Conservation (phyloP, 805 yeast species). For the Ogataea populi-albae region DNA sequence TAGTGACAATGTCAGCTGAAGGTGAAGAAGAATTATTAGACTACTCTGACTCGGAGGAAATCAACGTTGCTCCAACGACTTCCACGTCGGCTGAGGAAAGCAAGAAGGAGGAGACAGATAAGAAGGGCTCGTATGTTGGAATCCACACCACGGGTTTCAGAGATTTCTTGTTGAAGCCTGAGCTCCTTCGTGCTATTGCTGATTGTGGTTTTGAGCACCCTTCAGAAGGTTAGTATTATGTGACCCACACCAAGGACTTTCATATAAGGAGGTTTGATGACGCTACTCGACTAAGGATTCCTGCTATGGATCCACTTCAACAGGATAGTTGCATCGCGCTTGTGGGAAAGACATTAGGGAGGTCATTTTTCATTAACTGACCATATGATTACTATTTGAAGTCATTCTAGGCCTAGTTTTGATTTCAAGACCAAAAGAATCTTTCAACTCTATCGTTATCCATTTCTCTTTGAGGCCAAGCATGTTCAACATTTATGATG, state of each 20-base stretch:
- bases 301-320: too few relatives aligned
- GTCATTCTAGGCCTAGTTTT: too few relatives aligned
- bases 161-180: conserved; percentile 95
- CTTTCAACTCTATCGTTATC: too few relatives aligned
- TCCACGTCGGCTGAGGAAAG: conserved; percentile 41
- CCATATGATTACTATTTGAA: too few relatives aligned
- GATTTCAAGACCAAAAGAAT: too few relatives aligned
- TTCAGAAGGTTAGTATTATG: conserved; percentile 80
- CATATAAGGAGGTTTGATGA: conserved; percentile 2
- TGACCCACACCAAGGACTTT: neutral
- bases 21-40: conserved; percentile 99
- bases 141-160: conserved; percentile 98
- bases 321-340: too few relatives aligned
- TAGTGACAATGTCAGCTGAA: conserved; percentile 84
- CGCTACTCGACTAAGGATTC: too few relatives aligned
- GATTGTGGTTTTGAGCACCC: conserved; percentile 99
- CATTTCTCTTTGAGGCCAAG: too few relatives aligned
- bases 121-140: conserved; percentile 97
- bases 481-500: too few relatives aligned
- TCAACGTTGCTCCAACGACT: conserved; percentile 64
- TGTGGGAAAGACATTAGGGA: too few relatives aligned
- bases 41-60: conserved; percentile 97
- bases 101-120: conserved; percentile 61
- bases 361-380: too few relatives aligned
- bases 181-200: conserved; percentile 93